A percentile compares a stretch with the other conserved stretches of the same genome.
Evolutionary conservation across 768 basidiomycete species (phyloP).

Genomic region (Rhodotorula diobovata): DNA sequence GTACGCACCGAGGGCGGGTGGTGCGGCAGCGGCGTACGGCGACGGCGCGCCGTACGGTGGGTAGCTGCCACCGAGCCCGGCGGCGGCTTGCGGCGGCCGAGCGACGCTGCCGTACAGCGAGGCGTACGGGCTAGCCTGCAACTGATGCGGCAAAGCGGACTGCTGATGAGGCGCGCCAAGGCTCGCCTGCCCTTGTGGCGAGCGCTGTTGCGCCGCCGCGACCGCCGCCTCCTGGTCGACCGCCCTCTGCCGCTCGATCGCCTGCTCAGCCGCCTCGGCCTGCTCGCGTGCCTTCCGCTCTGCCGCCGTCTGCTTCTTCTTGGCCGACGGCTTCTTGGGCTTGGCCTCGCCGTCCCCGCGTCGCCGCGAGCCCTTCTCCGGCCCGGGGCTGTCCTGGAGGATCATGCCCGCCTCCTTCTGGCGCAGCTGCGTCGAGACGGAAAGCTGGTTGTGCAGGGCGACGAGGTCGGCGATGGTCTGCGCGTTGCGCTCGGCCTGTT

Average conservation of each 20-base stretch:
- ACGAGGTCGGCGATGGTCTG: constrained; percentile 87
- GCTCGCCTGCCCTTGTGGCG: background rate
- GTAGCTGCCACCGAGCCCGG: no score
- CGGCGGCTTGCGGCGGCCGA: background rate
- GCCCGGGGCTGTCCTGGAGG: constrained; percentile 6
- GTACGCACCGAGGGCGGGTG: background rate
- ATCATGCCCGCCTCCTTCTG: constrained; percentile 36
- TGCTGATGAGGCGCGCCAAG: background rate
- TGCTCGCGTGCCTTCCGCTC: constrained; percentile 16
- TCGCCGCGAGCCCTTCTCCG: background rate
- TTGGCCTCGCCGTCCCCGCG: background rate
- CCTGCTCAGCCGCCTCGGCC: constrained; percentile 3
- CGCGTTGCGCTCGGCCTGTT: constrained; percentile 76
- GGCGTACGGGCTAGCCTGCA: background rate
- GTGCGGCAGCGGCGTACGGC: background rate
- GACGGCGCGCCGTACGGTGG: background rate
- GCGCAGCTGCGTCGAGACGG: constrained; percentile 47
- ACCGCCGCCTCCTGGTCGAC: constrained; percentile 3
- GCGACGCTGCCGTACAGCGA: no score
- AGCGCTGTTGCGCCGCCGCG: background rate
- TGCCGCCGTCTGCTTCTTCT: constrained; percentile 12
- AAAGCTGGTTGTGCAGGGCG: constrained; percentile 74
- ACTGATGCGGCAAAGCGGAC: no score
- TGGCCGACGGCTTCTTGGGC: constrained; percentile 6
- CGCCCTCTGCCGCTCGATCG: background rate